These are phyloP conservation scores for Diospyros lotus DNA, from an alignment of 148 eudicot genomes.

Conservation along the genomic window DNA sequence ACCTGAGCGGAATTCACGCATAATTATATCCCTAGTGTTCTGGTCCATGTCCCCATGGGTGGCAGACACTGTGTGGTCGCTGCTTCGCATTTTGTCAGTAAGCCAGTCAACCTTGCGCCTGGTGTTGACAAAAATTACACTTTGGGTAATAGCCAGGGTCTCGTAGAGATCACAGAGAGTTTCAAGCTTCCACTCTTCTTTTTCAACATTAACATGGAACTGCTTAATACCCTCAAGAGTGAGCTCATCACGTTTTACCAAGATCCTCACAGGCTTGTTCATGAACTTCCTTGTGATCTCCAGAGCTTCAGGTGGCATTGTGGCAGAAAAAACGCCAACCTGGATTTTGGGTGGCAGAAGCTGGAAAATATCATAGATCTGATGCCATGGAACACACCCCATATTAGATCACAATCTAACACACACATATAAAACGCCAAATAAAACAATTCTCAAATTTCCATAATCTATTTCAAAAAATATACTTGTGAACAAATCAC, in stretches of 20 bases:
- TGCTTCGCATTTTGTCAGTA: constrained; percentile 44
- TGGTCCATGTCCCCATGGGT: constrained; percentile 57
- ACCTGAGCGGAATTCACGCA: constrained; percentile 46
- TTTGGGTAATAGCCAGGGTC: constrained; percentile 48
- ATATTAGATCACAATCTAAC: neutral
- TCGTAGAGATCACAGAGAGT: constrained; percentile 51
- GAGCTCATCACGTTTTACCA: constrained; percentile 51
- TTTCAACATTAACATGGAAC: constrained; percentile 41
- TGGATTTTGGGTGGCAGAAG: constrained; percentile 43
- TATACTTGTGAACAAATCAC: too few species aligned
- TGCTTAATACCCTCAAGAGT: constrained; percentile 53
- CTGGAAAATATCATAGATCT: constrained; percentile 53
- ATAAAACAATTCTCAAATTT: neutral
- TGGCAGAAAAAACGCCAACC: constrained; percentile 50
- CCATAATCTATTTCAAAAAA: too few species aligned
- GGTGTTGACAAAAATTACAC: constrained; percentile 53
- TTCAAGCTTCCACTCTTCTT: constrained; percentile 54
- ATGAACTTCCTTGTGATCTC: constrained; percentile 50
- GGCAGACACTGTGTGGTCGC: constrained; percentile 50
- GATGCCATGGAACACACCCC: neutral
- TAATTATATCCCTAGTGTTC: constrained; percentile 40
- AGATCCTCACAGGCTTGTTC: constrained; percentile 46
- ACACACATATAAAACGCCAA: neutral
- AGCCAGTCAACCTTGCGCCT: constrained; percentile 54
- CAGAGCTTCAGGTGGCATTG: constrained; percentile 57